Base-by-base conservation (phyloP, 108 stramenopile genomes). In the Discostella stelligeroides region DNA sequence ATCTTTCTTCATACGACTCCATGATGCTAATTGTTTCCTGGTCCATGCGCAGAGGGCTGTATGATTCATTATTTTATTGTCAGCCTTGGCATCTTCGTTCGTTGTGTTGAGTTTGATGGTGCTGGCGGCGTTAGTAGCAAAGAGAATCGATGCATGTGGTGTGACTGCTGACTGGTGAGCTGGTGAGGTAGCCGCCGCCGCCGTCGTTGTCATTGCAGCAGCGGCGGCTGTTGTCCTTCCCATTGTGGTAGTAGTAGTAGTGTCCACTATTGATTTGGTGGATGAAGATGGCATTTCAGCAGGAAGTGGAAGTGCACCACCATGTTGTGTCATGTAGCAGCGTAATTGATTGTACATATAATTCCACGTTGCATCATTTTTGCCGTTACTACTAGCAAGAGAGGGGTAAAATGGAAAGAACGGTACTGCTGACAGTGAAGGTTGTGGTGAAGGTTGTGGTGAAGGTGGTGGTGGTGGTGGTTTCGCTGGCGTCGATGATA, bases 1-100 rank as follows among this genome's bases (percentile, higher is more conserved):
- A 34, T 63, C 62, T 43, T 27, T 63, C 62, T 48, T 46, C 62
- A 63, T 63, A 18, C 62, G 42, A 21, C 46, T 63, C 62, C 62
- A 63, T 9, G 41, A 21, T 15, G 0, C 10, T 21, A 39, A 29
- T 30, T 63, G 62, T 2, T 20, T 18, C 62, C 24, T 63, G 2
- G 62, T 63, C 62, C 62, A 63, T 17, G 45, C 46, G 62, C 17
- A 46, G 17, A 63, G 62, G 14, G 46, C 28, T 7, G 4, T 3
- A 27, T 55, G 34, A 3, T 34, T 6, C 34, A 5, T 34, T 6
- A 5, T 34, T 6, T 34, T 34, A 11, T 28, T 11, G 28, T 54
- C 53, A 15, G 53, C 4, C 5, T 11, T 25, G 53, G 11, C 24
- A 14, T 29, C 25, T 23, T 23, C 24, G 28, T 6, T 18, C 10